Evolutionary conservation across 2,329 filamentous ascomycete genomes (phyloP), one percentile per base, ranked within the genome.

Genomic region (Dactylellina cionopaga): DNA sequence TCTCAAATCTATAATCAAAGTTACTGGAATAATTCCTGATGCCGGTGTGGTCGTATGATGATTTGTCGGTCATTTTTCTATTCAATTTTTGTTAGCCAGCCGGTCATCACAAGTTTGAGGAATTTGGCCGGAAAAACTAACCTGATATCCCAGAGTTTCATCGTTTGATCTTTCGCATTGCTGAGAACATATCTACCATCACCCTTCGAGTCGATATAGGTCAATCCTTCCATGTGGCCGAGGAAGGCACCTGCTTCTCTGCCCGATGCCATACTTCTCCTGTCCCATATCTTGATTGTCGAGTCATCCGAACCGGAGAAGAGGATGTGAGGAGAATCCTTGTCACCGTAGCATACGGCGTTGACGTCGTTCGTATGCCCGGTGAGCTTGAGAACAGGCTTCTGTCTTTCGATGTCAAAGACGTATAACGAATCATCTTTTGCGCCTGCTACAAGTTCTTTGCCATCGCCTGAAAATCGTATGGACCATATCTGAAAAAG

Each of bases 301-400:
- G 91, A 89, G 78, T 99, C 95, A 78, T 99, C 95, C 0, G 92
- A 96, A 17, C 95, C 95, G 0, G 93, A 97, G 81, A 97, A 98
- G 1, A 99, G 84, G 72, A 98, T 94, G 79, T 99, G 93, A 0
- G 95, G 94, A 0, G 92, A 96, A 27, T 35, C 39, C 72, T 88
- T 89, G 80, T 98, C 93, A 0, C 92, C 95, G 78, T 96, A 98
- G 80, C 93, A 97, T 0, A 99, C 95, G 3, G 95, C 95, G 77
- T 98, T 99, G 60, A 98, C 94, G 79, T 99, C 92, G 76, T 96
- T 88, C 3, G 87, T 83, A 78, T 99, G 95, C 0, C 92, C 93
- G 13, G 84, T 83, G 24, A 96, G 87, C 49, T 88, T 86, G 62
- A 97, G 87, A 29, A 96, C 85, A 0, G 91, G 87, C 46, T 86